A percentile compares a stretch with the other conserved stretches of the same genome.
phyloP scores from a whole-genome alignment of 768 basidiomycete species.

The Mycena latifolia region DNA sequence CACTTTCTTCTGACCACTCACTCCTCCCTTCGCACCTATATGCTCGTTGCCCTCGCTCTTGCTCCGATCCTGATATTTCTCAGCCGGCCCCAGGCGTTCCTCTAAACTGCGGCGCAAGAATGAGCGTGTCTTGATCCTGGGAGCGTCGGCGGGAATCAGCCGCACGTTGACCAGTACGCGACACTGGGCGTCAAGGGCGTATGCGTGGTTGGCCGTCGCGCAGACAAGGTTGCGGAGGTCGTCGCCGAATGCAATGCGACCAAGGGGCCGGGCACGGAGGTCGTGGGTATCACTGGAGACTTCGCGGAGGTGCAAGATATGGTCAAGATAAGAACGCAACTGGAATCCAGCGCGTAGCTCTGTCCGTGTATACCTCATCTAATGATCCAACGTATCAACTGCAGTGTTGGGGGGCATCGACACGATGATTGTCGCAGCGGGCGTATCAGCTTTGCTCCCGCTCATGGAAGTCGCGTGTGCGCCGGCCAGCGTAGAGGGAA shows the following conservation, averaged over 20 bases:
- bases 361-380: too few relatives aligned
- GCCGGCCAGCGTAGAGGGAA: slow-evolving; percentile 60
- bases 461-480: slow-evolving; percentile 79
- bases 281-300: slow-evolving; percentile 72
- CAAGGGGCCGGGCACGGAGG: slow-evolving; percentile 38
- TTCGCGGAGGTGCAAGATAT: slow-evolving; percentile 77
- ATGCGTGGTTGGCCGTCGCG: slow-evolving; percentile 76
- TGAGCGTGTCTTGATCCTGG: slow-evolving; percentile 86
- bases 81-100: slow-evolving; percentile 41
- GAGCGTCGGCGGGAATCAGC: slow-evolving; percentile 89
- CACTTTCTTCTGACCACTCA: too few relatives aligned
- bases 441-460: slow-evolving; percentile 85
- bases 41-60: slow-evolving; percentile 24
- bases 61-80: slow-evolving; percentile 9
- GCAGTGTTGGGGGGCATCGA: slow-evolving; percentile 89
- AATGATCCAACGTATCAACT: not conserved
- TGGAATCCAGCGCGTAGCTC: slow-evolving; percentile 66
- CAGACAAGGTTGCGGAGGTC: slow-evolving; percentile 66
- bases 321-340: slow-evolving; percentile 62
- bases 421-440: slow-evolving; percentile 85
- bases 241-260: slow-evolving; percentile 64
- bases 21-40: slow-evolving; percentile 4
- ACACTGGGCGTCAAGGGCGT: slow-evolving; percentile 78
- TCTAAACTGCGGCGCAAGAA: slow-evolving; percentile 51
- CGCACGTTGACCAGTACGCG: slow-evolving; percentile 75